Conservation (phyloP, 805 yeast species). For the Yarrowia bubula region DNA sequence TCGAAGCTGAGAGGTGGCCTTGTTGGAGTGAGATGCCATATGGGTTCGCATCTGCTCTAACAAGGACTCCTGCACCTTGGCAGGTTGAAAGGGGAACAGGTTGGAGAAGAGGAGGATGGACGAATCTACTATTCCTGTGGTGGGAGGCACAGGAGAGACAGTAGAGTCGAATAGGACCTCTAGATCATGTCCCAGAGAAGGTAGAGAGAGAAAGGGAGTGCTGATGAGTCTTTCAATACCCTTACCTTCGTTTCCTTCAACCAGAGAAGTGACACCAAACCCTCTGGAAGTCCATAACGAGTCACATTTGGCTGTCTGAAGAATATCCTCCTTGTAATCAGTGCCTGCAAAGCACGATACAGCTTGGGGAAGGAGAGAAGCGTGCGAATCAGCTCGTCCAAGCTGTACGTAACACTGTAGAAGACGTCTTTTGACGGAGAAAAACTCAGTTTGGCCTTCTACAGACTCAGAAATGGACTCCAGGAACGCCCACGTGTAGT, state of each 20-base stretch:
- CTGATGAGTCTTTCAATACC: constrained; percentile 45
- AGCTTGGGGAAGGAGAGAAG: constrained; percentile 16
- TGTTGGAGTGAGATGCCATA: constrained; percentile 34
- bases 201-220: constrained; percentile 34
- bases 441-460: constrained; percentile 26
- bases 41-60: constrained; percentile 70
- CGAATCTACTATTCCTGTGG: constrained; percentile 62
- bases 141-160: constrained; percentile 36
- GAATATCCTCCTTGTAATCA: constrained; percentile 9
- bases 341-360: constrained; percentile 16
- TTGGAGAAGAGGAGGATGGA: constrained; percentile 74
- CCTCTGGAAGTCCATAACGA: constrained; percentile 19
- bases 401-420: constrained; percentile 47
- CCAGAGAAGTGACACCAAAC: constrained; percentile 31
- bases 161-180: background rate
- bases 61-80: constrained; percentile 83
- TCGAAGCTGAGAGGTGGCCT: constrained; percentile 4
- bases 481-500: constrained; percentile 41
- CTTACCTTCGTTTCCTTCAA: constrained; percentile 33
- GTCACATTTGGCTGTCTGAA: constrained; percentile 4
- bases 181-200: constrained; percentile 28
- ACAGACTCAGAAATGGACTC: constrained; percentile 34
- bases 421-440: constrained; percentile 3
- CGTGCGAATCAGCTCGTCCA: constrained; percentile 19
- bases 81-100: constrained; percentile 66